Percentiles rank a stretch among this genome's conserved stretches.
Conservation (phyloP, 108 stramenopile genomes). For the Discostella pseudostelligera region DNA sequence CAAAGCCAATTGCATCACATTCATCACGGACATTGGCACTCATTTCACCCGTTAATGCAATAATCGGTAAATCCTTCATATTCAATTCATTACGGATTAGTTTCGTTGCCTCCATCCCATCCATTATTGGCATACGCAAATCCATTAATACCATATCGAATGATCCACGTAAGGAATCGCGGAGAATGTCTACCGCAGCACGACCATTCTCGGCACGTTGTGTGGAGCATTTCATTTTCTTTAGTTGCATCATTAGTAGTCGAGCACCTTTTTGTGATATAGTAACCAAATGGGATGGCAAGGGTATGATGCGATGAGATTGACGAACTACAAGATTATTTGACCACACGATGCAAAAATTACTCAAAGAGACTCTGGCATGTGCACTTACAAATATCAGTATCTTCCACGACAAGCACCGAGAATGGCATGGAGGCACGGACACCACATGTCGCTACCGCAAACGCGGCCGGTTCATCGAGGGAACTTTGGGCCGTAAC, state of each 20-base stretch:
- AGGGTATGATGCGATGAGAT: background rate
- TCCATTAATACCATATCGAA: constrained; percentile 57
- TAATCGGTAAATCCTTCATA: constrained; percentile 27
- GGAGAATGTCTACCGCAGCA: constrained; percentile 45
- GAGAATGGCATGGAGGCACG: constrained; percentile 34
- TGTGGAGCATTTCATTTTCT: constrained; percentile 32
- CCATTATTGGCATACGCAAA: constrained; percentile 61
- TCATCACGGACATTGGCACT: constrained; percentile 18
- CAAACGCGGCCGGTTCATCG: constrained; percentile 4
- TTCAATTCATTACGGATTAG: constrained; percentile 29
- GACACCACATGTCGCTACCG: constrained; percentile 40
- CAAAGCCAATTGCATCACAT: constrained; percentile 34
- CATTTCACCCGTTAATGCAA: constrained; percentile 36
- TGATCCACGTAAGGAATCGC: constrained; percentile 20
- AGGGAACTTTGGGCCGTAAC: background rate
- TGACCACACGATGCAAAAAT: background rate
- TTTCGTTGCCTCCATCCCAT: constrained; percentile 53
- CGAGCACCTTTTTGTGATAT: too few relatives aligned
- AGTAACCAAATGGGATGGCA: too few relatives aligned
- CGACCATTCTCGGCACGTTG: constrained; percentile 51
- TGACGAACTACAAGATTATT: background rate
- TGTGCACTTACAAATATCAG: constrained; percentile 39
- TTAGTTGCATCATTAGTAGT: constrained; percentile 28
- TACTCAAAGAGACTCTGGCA: background rate
- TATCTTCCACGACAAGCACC: constrained; percentile 58